Percentiles rank a stretch among this genome's conserved stretches.
These are phyloP conservation scores for Amanita molliuscula DNA, from an alignment of 768 basidiomycete genomes.

Conservation along the genomic window DNA sequence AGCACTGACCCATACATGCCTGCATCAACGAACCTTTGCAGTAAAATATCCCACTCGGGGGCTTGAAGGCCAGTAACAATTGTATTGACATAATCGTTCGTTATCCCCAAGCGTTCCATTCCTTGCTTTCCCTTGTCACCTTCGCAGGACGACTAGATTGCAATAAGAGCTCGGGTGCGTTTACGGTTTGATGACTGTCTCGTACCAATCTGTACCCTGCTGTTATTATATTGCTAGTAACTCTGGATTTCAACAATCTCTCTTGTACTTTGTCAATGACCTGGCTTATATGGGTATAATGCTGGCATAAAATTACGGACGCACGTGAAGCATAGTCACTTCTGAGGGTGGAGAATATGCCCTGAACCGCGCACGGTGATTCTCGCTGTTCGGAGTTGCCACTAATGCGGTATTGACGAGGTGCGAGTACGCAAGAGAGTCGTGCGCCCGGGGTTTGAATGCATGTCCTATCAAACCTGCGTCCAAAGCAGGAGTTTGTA, in stretches of 20 bases:
- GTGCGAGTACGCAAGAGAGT: slow-evolving; percentile 17
- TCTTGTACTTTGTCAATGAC: slow-evolving; percentile 53
- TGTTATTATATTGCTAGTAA: slow-evolving; percentile 50
- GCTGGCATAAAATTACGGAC: not conserved
- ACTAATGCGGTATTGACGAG: slow-evolving; percentile 41
- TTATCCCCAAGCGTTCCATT: slow-evolving; percentile 31
- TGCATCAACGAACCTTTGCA: slow-evolving; percentile 40
- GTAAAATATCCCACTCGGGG: slow-evolving; percentile 55
- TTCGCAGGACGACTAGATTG: slow-evolving; percentile 19
- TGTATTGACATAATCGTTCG: slow-evolving; percentile 64
- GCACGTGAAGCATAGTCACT: slow-evolving; percentile 41
- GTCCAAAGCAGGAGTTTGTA: slow-evolving; percentile 2
- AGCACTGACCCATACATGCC: too few relatives aligned
- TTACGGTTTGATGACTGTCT: not conserved
- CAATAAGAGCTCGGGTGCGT: not conserved
- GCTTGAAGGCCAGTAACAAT: slow-evolving; percentile 56
- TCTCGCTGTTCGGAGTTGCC: slow-evolving; percentile 19
- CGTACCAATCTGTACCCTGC: slow-evolving; percentile 53
- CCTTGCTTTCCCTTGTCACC: slow-evolving; percentile 30
- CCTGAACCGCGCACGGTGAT: not conserved
- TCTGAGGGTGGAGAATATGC: slow-evolving; percentile 12
- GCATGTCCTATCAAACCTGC: not conserved
- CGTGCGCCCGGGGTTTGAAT: slow-evolving; percentile 11
- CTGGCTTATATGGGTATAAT: slow-evolving; percentile 21
- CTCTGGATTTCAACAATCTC: slow-evolving; percentile 33